Conservation (phyloP, 1,139 yeast genomes). For the Lodderomyces beijingensis region DNA sequence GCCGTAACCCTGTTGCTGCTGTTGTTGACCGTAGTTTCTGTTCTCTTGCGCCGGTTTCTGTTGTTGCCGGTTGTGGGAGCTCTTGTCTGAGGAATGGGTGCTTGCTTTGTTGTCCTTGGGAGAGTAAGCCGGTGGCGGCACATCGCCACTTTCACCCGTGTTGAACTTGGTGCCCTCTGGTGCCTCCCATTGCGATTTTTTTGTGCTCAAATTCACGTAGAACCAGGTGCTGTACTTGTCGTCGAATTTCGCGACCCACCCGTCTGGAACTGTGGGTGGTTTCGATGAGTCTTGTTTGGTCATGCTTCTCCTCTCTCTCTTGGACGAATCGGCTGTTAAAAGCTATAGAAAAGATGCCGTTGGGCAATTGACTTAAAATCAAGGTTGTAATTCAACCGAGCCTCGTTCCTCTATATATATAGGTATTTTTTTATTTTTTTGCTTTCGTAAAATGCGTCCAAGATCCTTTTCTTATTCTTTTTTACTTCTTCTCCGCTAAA, state of each 20-base stretch:
- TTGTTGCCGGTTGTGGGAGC: slow-evolving; percentile 7
- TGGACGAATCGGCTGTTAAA: too few relatives aligned
- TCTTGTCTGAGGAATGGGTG: slow-evolving; percentile 5
- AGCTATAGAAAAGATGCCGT: too few relatives aligned
- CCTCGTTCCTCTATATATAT: too few relatives aligned
- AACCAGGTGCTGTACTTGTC: slow-evolving; percentile 73
- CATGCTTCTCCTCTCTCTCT: too few relatives aligned
- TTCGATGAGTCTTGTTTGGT: slow-evolving; percentile 22
- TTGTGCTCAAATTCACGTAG: slow-evolving; percentile 69
- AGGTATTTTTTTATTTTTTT: too few relatives aligned
- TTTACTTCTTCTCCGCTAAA: too few relatives aligned
- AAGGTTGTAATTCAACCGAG: too few relatives aligned
- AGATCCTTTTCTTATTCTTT: too few relatives aligned
- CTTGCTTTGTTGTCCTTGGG: slow-evolving; percentile 14
- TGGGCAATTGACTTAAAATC: too few relatives aligned
- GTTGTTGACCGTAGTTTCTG: slow-evolving; percentile 9
- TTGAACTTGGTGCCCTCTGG: slow-evolving; percentile 57
- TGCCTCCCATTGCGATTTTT: slow-evolving; percentile 86
- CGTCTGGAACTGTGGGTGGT: slow-evolving; percentile 61
- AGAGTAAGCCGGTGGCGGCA: slow-evolving; percentile 34
- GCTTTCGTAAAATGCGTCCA: too few relatives aligned
- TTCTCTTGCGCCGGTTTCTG: slow-evolving; percentile 10
- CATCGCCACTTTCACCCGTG: slow-evolving; percentile 20
- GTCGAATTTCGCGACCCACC: slow-evolving; percentile 89
- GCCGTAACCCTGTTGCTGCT: slow-evolving; percentile 10